Percentiles rank a stretch among this genome's conserved stretches.
Conservation (phyloP, 441 rosid species). For the Corymbia citriodora region DNA sequence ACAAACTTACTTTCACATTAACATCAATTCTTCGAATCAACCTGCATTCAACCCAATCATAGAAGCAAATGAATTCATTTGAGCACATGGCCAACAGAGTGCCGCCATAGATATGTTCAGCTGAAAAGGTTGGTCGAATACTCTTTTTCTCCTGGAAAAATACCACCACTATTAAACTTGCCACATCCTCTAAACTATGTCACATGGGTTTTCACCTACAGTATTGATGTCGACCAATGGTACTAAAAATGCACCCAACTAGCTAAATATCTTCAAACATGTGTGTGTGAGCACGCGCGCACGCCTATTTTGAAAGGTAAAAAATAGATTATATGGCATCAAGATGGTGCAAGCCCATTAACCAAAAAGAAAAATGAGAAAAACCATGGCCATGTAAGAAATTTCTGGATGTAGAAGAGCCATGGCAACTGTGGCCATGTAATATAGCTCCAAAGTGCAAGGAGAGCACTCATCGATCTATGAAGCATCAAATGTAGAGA, state of each 20-base stretch:
- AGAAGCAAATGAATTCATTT: constrained; percentile 95
- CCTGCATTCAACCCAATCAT: constrained; percentile 99
- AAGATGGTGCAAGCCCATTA: background rate
- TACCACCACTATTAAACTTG: constrained; percentile 1
- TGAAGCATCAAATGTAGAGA: background rate
- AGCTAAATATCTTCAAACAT: background rate
- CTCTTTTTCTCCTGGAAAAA: constrained; percentile 90
- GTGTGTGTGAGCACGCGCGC: too few relatives aligned
- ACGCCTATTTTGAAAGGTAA: background rate
- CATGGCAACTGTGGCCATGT: background rate
- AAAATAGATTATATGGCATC: background rate
- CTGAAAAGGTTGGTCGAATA: constrained; percentile 83
- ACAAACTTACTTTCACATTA: constrained; percentile 63
- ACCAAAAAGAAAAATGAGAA: background rate
- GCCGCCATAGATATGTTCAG: constrained; percentile 90
- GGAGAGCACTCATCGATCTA: background rate
- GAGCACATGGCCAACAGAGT: constrained; percentile 95
- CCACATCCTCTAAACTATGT: background rate
- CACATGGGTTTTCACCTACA: background rate
- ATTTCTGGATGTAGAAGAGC: background rate
- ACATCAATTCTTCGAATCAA: constrained; percentile 96
- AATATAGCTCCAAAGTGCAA: background rate
- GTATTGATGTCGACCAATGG: background rate
- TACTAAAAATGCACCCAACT: background rate
- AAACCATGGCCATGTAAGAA: background rate